These are phyloP conservation scores for Lepidium campestre DNA, from an alignment of 441 rosid species.

Conservation along the genomic window DNA sequence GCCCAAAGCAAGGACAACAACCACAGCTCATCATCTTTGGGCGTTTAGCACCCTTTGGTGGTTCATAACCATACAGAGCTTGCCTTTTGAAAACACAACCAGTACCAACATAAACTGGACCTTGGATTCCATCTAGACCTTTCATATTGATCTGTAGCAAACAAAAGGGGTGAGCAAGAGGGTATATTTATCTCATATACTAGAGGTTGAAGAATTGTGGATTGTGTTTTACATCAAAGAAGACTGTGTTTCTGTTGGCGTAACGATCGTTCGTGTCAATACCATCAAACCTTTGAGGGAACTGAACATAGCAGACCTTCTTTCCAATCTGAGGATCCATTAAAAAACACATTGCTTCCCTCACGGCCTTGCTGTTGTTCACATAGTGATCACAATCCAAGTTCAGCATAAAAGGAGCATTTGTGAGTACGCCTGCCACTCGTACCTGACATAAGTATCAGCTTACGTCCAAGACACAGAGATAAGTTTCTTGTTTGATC, in stretches of 20 bases:
- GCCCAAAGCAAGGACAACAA: conserved; percentile 94
- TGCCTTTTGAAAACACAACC: conserved; percentile 70
- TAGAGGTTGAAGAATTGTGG: not conserved
- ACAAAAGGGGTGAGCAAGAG: conserved; percentile 8
- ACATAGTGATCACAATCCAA: conserved; percentile 73
- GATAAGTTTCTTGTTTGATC: not conserved
- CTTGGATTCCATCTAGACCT: conserved; percentile 75
- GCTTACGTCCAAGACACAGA: not conserved
- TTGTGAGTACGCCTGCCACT: conserved; percentile 63
- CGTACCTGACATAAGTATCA: conserved; percentile 39
- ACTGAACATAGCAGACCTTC: conserved; percentile 71
- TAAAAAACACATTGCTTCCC: conserved; percentile 79
- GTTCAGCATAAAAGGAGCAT: conserved; percentile 77
- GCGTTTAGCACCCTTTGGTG: conserved; percentile 73
- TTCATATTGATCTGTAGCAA: conserved; percentile 65
- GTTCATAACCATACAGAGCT: conserved; percentile 67
- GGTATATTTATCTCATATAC: not conserved
- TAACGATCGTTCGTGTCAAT: conserved; percentile 65
- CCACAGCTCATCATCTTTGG: conserved; percentile 92
- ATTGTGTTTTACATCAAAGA: conserved; percentile 55
- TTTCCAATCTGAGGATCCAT: conserved; percentile 71
- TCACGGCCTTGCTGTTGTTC: conserved; percentile 71
- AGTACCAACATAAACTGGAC: conserved; percentile 73
- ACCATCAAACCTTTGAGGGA: conserved; percentile 72
- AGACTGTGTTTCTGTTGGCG: conserved; percentile 72